These are phyloP conservation scores for Mycena indigotica DNA, from an alignment of 768 basidiomycete species.

Conservation along the genomic window DNA sequence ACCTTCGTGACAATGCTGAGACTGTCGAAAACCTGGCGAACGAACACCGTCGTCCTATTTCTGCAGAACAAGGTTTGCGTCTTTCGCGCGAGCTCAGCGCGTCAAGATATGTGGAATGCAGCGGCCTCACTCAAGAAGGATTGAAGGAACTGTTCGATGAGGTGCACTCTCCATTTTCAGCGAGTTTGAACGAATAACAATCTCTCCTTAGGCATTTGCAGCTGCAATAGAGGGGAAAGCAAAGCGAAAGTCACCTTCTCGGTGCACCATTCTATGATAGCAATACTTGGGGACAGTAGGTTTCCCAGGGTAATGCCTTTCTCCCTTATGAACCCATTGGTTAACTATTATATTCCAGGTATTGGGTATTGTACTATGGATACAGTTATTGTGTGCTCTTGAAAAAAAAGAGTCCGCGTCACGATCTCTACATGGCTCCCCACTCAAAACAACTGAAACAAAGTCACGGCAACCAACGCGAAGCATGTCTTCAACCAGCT, in stretches of 20 bases:
- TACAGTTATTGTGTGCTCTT: neutral
- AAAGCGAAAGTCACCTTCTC: no score
- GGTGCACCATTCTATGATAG: no score
- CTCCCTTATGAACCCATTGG: no score
- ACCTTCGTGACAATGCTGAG: conserved; percentile 46
- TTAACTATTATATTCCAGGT: no score
- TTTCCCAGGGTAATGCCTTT: no score
- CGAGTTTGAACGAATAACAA: neutral
- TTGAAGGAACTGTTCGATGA: neutral
- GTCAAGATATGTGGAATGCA: neutral
- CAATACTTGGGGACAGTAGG: no score
- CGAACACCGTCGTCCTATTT: neutral
- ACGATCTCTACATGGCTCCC: neutral
- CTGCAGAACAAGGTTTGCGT: neutral
- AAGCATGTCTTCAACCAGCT: neutral
- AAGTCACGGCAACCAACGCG: neutral
- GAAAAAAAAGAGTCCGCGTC: neutral
- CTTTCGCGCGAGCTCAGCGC: neutral
- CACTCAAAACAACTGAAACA: neutral
- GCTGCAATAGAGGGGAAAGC: no score
- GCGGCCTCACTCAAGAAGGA: neutral
- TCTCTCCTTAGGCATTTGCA: no score
- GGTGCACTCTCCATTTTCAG: neutral
- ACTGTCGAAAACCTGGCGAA: neutral
- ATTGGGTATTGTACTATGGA: neutral